These are phyloP conservation scores for Naematelia encephala DNA, from an alignment of 768 basidiomycete genomes.

Conservation along the genomic window DNA sequence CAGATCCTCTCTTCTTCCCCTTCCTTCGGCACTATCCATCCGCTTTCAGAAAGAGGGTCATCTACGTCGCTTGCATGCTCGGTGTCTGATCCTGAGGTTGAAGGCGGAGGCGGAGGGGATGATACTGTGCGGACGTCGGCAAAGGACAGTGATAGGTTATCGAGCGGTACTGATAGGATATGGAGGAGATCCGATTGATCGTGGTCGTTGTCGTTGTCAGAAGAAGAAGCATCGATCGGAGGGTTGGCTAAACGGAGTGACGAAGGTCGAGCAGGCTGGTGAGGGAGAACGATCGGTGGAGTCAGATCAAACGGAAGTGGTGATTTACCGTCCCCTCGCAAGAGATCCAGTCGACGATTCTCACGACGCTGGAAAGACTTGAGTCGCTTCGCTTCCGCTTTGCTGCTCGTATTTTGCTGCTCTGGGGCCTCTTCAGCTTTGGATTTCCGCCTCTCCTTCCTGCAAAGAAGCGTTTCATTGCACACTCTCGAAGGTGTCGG, in stretches of 20 bases:
- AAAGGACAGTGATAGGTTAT: conserved; percentile 43
- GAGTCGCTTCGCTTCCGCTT: conserved; percentile 19
- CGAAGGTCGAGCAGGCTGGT: conserved; percentile 33
- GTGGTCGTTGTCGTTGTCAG: conserved; percentile 20
- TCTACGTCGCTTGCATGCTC: conserved; percentile 8
- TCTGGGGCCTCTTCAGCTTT: conserved; percentile 1
- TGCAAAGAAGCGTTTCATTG: background rate
- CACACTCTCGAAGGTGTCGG: background rate
- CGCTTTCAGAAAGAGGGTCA: background rate
- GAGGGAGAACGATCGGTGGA: conserved; percentile 7
- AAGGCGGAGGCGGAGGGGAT: background rate
- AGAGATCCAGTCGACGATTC: conserved; percentile 37
- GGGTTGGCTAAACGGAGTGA: conserved; percentile 33
- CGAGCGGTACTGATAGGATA: conserved; percentile 30
- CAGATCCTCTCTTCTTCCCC: conserved; percentile 35
- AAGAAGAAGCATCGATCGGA: conserved; percentile 4
- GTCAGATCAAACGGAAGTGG: conserved; percentile 19
- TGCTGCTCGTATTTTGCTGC: conserved; percentile 1
- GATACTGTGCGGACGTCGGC: conserved; percentile 37
- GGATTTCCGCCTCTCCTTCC: background rate
- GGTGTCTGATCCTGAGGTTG: background rate
- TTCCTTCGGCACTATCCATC: background rate
- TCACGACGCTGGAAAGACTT: conserved; percentile 27
- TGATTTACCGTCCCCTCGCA: conserved; percentile 42
- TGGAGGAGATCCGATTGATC: conserved; percentile 27